A percentile compares a stretch with the other conserved stretches of the same genome.
These are phyloP conservation scores for Aaosphaeria pasadenensis DNA, from an alignment of 2,329 filamentous ascomycete species.

Conservation along the genomic window DNA sequence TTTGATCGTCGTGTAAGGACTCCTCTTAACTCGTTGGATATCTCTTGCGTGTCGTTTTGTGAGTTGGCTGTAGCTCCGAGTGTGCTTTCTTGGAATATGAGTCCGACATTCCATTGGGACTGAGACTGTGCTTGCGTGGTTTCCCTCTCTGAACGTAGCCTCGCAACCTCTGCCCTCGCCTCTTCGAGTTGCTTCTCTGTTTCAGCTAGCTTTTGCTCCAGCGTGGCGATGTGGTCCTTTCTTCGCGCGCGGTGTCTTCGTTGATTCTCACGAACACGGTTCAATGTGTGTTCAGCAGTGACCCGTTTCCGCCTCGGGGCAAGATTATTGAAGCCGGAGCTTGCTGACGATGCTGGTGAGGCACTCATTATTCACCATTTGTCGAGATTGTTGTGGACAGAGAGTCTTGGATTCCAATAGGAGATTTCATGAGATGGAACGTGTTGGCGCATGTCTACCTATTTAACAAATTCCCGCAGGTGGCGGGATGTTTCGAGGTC, in stretches of 20 bases:
- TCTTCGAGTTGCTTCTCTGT: slow-evolving; percentile 22
- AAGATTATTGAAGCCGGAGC: neutral
- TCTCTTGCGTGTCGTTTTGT: neutral
- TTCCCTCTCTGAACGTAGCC: slow-evolving; percentile 10
- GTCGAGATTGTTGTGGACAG: no score
- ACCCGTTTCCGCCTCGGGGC: slow-evolving; percentile 16
- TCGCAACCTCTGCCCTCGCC: slow-evolving; percentile 23
- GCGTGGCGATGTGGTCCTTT: slow-evolving; percentile 38
- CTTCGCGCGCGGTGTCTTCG: slow-evolving; percentile 49
- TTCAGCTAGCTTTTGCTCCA: slow-evolving; percentile 36
- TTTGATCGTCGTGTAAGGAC: no score
- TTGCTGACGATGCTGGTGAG: slow-evolving; percentile 1
- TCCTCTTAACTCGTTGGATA: no score
- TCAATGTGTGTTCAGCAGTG: slow-evolving; percentile 34
- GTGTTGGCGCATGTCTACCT: no score
- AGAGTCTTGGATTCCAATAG: no score
- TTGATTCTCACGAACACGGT: slow-evolving; percentile 51
- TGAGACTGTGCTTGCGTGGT: neutral
- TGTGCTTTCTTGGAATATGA: neutral
- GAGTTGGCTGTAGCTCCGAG: neutral
- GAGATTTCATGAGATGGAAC: no score
- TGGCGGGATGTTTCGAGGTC: no score
- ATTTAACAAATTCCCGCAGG: no score
- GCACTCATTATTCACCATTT: neutral
- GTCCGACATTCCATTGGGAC: neutral